Evolutionary conservation across 2,329 filamentous ascomycete genomes (phyloP), one percentile per base, ranked within the genome.

Genomic region (Aspergillus tubingensis): DNA sequence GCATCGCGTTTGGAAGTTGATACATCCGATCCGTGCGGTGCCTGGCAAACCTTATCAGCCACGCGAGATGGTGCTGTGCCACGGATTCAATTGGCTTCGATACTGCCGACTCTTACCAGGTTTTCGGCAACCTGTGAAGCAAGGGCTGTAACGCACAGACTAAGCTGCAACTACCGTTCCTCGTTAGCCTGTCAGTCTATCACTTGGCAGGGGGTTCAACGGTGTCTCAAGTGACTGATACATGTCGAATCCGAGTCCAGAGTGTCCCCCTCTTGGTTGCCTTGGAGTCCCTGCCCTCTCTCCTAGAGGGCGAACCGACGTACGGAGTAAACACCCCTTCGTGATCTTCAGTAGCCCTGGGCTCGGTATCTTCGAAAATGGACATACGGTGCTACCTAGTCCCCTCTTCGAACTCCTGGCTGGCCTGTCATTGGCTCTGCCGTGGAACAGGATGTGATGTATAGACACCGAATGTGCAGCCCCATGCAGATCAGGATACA

Each of bases 111-210:
- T 6, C 19, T 44, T 17, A 7, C 41, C 41, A 13, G 41, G 19
- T 44, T 44, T 17, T 44, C 41, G 41, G 41, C 41, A 15, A 13
- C 11, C 17, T 44, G 1, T 7, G 47, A 50, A 50, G 47, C 47
- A 50, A 50, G 47, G 47, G 25, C 47, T 50, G 44, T n/a, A 11
- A n/a, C 8, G 47, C 47, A 50, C 47, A 32, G 47, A 50, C 47
- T 32, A 17, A 27, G 47, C 47, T 50, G 25, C 21, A 49, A 30
- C 44, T 30, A 17, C 21, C 39, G 13, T 19, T 10, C 41, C 41
- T 32, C 47, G 47, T 50, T 32, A 50, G 47, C 25, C 25, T 30
- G 23, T 11, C 27, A 30, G 25, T 32, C 47, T 50, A 50, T 50
- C 47, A 30, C 41, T 44, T 44, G 23, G n/a, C 47, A 30, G 15